Percentiles rank a stretch among this genome's conserved stretches.
phyloP scores from a whole-genome alignment of 129 eudicot genomes.

The Helianthus tuberosus region DNA sequence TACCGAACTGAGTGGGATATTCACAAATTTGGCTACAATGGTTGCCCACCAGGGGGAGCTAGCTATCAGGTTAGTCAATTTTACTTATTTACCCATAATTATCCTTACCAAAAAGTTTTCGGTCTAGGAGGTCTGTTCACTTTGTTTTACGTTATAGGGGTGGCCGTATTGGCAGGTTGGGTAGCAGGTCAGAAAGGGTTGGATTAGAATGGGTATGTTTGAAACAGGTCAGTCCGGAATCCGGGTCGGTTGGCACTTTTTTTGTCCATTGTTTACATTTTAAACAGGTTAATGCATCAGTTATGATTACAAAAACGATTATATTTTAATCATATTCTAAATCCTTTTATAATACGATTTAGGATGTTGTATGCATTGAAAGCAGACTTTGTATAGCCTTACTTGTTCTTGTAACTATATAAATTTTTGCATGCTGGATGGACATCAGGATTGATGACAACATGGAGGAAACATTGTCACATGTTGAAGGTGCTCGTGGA shows the following conservation, averaged over 20 bases:
- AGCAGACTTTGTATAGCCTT: not conserved
- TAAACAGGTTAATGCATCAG: not conserved
- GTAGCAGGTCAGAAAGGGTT: not conserved
- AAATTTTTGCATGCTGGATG: not conserved
- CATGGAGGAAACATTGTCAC: conserved; percentile 81
- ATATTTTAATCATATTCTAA: too few relatives aligned
- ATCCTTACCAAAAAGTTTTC: not conserved
- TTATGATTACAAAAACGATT: not conserved
- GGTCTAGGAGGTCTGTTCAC: not conserved
- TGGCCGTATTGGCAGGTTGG: not conserved
- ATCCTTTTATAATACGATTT: not conserved
- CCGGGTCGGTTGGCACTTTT: not conserved
- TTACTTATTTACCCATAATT: not conserved
- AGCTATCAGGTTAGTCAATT: conserved; percentile 63
- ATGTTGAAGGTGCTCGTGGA: conserved; percentile 84
- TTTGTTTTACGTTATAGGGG: not conserved
- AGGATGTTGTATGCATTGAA: not conserved
- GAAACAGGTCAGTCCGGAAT: not conserved
- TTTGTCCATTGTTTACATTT: not conserved
- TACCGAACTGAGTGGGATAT: conserved; percentile 75
- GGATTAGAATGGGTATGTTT: too few relatives aligned
- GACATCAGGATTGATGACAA: conserved; percentile 81
- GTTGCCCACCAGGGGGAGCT: conserved; percentile 85
- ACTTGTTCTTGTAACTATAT: not conserved
- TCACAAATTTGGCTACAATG: conserved; percentile 81